Percentiles rank a stretch among this genome's conserved stretches.
phyloP scores from a whole-genome alignment of 2,329 filamentous ascomycete genomes.

The Passalora sequoiae region DNA sequence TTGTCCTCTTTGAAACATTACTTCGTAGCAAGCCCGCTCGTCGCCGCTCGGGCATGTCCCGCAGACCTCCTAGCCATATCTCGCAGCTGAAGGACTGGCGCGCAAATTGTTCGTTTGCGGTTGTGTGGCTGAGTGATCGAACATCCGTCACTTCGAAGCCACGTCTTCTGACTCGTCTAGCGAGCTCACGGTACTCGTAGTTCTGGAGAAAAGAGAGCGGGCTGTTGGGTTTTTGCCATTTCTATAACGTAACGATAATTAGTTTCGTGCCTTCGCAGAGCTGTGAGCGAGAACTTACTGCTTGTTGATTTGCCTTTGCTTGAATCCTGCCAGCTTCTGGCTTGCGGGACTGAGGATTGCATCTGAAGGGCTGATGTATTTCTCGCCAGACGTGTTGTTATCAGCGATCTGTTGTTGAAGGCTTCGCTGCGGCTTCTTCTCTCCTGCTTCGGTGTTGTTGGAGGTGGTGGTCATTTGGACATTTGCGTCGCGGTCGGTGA shows the following conservation, averaged over 20 bases:
- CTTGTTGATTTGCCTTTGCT: constrained; percentile 76
- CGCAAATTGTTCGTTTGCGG: too few species aligned
- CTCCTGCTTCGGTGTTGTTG: constrained; percentile 5
- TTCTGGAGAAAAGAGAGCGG: constrained; percentile 23
- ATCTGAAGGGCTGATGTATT: constrained; percentile 79
- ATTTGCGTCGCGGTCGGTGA: constrained; percentile 25
- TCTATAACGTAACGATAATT: neutral
- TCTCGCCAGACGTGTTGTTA: constrained; percentile 30
- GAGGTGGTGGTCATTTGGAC: constrained; percentile 20
- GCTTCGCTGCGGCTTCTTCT: constrained; percentile 18
- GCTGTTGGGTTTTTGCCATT: constrained; percentile 20
- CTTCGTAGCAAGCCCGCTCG: too few species aligned
- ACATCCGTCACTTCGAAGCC: constrained; percentile 15
- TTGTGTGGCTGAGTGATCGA: too few species aligned
- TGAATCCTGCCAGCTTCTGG: constrained; percentile 73
- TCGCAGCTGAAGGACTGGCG: too few species aligned
- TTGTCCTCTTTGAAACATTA: too few species aligned
- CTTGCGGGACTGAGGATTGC: constrained; percentile 83
- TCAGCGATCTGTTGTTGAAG: constrained; percentile 18
- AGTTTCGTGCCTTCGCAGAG: neutral
- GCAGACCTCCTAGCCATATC: too few species aligned
- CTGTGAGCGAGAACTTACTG: constrained; percentile 22
- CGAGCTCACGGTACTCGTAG: constrained; percentile 16
- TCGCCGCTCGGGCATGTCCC: too few species aligned
- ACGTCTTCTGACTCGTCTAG: constrained; percentile 21